Conservation (phyloP, 2,329 filamentous ascomycete genomes). For the Botrytis porri region DNA sequence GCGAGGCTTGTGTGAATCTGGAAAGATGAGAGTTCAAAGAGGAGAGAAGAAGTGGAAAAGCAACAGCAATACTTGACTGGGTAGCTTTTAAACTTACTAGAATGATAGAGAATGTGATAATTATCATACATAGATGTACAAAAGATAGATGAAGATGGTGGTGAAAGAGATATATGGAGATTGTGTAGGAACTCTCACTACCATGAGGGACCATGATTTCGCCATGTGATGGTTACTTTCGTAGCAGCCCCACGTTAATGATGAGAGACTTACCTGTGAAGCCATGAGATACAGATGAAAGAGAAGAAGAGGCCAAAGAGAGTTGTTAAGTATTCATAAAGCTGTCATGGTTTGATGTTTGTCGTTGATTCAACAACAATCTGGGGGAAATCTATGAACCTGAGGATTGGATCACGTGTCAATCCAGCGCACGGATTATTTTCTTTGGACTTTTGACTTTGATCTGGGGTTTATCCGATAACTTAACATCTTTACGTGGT, state of each 20-base stretch:
- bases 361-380: slow-evolving; percentile 13
- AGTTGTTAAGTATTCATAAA: slow-evolving; percentile 22
- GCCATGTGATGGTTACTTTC: slow-evolving; percentile 16
- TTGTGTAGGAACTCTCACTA: slow-evolving; percentile 9
- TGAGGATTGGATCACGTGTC: not conserved
- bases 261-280: slow-evolving; percentile 14
- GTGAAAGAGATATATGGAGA: not conserved
- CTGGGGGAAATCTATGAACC: slow-evolving; percentile 8
- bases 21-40: slow-evolving; percentile 5
- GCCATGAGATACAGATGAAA: not conserved
- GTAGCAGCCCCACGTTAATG: slow-evolving; percentile 13
- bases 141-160: not conserved
- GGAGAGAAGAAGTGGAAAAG: slow-evolving; percentile 16
- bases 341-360: slow-evolving; percentile 15
- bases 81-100: slow-evolving; percentile 6
- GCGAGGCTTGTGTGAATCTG: slow-evolving; percentile 20
- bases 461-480: not conserved
- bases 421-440: not conserved
- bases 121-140: not conserved
- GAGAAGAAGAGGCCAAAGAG: slow-evolving; percentile 6
- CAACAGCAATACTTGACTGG: slow-evolving; percentile 13
- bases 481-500: not conserved
- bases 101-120: not conserved
- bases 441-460: not conserved
- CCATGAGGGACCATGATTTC: slow-evolving; percentile 14